These are phyloP conservation scores for Rhizomucor miehei DNA, from an alignment of 371 early-diverging fungal genomes.

Conservation along the genomic window DNA sequence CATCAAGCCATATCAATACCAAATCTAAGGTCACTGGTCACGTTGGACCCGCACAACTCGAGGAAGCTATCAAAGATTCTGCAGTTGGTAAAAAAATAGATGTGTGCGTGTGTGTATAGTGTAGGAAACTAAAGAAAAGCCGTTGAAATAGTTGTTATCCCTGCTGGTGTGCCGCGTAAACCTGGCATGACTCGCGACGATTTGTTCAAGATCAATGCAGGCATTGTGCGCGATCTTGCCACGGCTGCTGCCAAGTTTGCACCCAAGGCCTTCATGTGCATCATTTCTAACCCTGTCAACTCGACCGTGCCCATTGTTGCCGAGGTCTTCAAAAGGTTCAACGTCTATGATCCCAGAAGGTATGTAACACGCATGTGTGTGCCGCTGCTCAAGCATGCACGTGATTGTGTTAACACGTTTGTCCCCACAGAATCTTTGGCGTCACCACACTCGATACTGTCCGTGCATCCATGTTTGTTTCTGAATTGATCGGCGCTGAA, in stretches of 20 bases:
- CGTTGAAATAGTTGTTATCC: constrained; percentile 90
- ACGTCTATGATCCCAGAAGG: constrained; percentile 85
- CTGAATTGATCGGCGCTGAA: constrained; percentile 50
- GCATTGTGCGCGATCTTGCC: constrained; percentile 82
- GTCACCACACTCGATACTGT: constrained; percentile 90
- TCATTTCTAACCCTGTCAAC: constrained; percentile 94
- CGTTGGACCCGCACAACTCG: constrained; percentile 35
- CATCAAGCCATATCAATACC: constrained; percentile 77
- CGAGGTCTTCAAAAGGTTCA: constrained; percentile 71
- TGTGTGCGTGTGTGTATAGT: neutral
- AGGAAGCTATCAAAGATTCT: constrained; percentile 48
- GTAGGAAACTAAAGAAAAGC: constrained; percentile 1
- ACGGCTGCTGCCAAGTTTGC: constrained; percentile 72
- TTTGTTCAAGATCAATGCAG: constrained; percentile 87
- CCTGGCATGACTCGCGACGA: constrained; percentile 94
- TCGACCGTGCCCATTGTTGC: constrained; percentile 88
- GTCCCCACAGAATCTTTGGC: constrained; percentile 69
- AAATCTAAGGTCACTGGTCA: constrained; percentile 62
- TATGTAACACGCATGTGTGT: constrained; percentile 24
- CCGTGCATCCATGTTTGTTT: constrained; percentile 83
- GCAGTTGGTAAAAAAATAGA: constrained; percentile 29
- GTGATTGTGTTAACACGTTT: constrained; percentile 1
- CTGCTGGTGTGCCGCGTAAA: constrained; percentile 91
- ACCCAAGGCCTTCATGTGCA: constrained; percentile 77
- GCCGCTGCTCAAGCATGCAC: no score